Conservation (phyloP, 331 rosid genomes). For the Ulmus americana region DNA sequence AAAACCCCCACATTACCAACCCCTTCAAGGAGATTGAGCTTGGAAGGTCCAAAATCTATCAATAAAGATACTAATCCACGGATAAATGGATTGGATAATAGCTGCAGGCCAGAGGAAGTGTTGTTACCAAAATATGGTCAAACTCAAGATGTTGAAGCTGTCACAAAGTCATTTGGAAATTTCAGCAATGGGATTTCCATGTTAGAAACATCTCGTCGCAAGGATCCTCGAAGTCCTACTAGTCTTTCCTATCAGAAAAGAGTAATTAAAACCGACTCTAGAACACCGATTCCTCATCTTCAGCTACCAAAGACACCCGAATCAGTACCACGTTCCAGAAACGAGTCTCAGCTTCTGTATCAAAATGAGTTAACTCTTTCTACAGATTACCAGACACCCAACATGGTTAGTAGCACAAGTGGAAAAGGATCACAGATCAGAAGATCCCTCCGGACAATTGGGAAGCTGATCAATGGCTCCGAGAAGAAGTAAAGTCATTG, state of each 20-base stretch:
- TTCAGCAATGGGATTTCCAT: constrained; percentile 30
- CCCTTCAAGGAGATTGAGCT: constrained; percentile 63
- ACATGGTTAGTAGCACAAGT: constrained; percentile 33
- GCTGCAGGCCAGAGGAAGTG: constrained; percentile 31
- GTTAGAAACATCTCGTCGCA: constrained; percentile 22
- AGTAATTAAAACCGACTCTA: constrained; percentile 30
- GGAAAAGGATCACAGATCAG: constrained; percentile 81
- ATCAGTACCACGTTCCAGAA: constrained; percentile 25
- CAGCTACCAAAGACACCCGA: constrained; percentile 67
- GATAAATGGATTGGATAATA: constrained; percentile 33
- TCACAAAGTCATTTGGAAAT: constrained; percentile 34
- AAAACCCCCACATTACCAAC: constrained; percentile 46
- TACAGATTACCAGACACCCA: constrained; percentile 41
- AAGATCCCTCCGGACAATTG: constrained; percentile 78
- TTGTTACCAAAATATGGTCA: constrained; percentile 23
- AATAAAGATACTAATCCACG: constrained; percentile 41
- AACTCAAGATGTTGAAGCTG: constrained; percentile 35
- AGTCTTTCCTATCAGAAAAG: constrained; percentile 43
- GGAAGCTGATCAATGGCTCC: constrained; percentile 79
- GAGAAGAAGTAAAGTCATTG: constrained; percentile 54
- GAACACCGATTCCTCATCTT: constrained; percentile 43
- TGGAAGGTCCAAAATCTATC: constrained; percentile 61
- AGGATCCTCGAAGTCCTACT: constrained; percentile 61
- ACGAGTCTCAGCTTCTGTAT: constrained; percentile 26
- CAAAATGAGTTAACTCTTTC: constrained; percentile 23